Base-by-base conservation (phyloP, 2,329 filamentous ascomycete species). In the Cercospora beticola region DNA sequence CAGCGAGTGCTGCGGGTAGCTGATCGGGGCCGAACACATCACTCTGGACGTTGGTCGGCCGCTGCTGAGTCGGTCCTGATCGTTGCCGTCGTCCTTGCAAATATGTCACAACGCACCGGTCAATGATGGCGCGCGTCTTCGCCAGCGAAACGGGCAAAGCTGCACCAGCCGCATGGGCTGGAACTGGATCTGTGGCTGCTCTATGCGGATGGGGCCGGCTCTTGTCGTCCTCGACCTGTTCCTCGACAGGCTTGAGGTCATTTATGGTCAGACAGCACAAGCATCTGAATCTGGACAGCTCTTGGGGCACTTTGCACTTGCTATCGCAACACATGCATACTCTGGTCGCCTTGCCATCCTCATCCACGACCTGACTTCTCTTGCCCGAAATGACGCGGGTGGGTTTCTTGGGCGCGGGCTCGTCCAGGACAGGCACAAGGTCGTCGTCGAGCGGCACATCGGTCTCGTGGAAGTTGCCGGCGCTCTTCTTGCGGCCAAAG, bases 251-350 rank as follows among this genome's bases (percentile, higher is more conserved):
- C 66, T 75, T 74, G 63, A 97, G 79, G 77, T 97, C 93, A 77
- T 96, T 97, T 77, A 97, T 89, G 18, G 91, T 95, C 75, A 92
- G 82, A 79, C 93, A 97, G 65, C 92, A 90, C 52, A 91, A 91
- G 79, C 93, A 97, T 74, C 92, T 87, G 79, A 95, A 97, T 43
- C 90, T 87, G 40, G 86, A 86, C 70, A 93, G 81, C 64, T 90
- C 87, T 70, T 86, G 87, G 1, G 92, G 92, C 90, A 93, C 97
- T 66, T 90, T 86, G 72, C 96, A 90, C 66, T 89, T 87, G 65
- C 90, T 91, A 74, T 90, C 91, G 79, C 93, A 97, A 36, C 93
- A 94, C 87, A 94, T 93, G 78, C 93, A 97, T 74, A 88, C 89
- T 23, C 92, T 91, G 33, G 88, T 89, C 30, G 85, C 83, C 75